Base-by-base conservation (phyloP, 345 rosid species). In the Euphorbia tirucalli region DNA sequence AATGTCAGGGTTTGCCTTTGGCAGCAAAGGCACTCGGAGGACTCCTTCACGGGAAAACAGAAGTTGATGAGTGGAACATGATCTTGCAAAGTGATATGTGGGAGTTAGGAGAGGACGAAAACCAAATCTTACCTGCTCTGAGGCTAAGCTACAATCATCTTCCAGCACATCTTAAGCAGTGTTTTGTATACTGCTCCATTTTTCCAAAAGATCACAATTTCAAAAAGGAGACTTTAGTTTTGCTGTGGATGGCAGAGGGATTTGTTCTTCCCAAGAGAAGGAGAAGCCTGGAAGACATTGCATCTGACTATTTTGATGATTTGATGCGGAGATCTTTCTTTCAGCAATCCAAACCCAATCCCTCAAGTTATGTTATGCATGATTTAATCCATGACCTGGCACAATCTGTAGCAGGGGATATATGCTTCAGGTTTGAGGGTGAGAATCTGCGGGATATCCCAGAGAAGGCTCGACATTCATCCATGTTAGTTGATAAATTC, bases 331-430 rank as follows among this genome's bases (percentile, higher is more conserved):
- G 75, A 25, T 72, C 75, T 46, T 72, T 72, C 52, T 72, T 72
- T 32, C 70, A 69, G 31, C 72, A 55, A 55, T 62, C 32, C 30
- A 75, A 69, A 16, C 21, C 55, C 14, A 13, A 62, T 54, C 13
- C 27, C 24, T n/a, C 48, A 13, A 30, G 22, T 10, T 69, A 61
- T 46, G 48, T 69, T 27, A 75, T 75, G 78, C 78, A 75, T 44
- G 74, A 69, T 37, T 46, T 75, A 22, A 69, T 75, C 39, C 74
- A 69, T 21, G 78, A 75, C 46, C 69, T 75, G 44, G 74, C 78
- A 8, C 24, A 37, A 49, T 35, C 27, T 44, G 65, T 69, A 21
- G 68, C 70, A 13, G 69, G 69, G 32, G 58, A 62, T 11, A 50
- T 27, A 10, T 75, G 70, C 50, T 52, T 50, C 78, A 60, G 56